A percentile compares a stretch with the other conserved stretches of the same genome.
Conservation (phyloP, 768 basidiomycete genomes). For the Hortiboletus flavorubellus region DNA sequence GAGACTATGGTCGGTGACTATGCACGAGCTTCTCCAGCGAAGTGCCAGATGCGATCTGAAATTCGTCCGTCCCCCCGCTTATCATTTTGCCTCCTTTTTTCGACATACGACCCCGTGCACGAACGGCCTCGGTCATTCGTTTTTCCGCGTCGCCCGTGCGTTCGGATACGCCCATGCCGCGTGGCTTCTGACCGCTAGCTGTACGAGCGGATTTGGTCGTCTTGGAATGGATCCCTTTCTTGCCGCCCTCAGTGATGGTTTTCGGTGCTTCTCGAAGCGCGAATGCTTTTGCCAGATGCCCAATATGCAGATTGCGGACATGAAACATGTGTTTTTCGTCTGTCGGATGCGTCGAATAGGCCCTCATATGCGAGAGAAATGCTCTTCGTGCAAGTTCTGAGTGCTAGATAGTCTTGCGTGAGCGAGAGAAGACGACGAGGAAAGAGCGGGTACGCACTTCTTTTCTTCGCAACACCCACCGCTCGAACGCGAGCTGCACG, state of each 20-base stretch:
- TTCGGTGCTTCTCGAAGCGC: constrained; percentile 83
- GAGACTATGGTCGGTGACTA: constrained; percentile 12
- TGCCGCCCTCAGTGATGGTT: constrained; percentile 28
- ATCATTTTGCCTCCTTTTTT: constrained; percentile 79
- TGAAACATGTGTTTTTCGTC: constrained; percentile 98
- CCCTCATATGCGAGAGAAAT: constrained; percentile 89
- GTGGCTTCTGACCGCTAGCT: constrained; percentile 20
- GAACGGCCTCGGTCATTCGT: constrained; percentile 84
- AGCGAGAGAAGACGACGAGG: neutral
- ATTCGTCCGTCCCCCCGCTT: constrained; percentile 65
- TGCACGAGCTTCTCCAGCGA: constrained; percentile 59
- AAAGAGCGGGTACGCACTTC: constrained; percentile 47
- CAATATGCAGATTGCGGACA: constrained; percentile 88
- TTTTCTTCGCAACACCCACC: constrained; percentile 79
- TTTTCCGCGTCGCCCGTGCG: constrained; percentile 58
- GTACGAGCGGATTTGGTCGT: constrained; percentile 2
- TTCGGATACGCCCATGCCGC: constrained; percentile 36
- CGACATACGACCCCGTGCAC: constrained; percentile 74
- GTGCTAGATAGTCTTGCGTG: constrained; percentile 50
- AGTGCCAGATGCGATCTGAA: constrained; percentile 68
- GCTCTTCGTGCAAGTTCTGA: constrained; percentile 75
- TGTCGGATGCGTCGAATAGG: constrained; percentile 95
- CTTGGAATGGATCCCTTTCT: constrained; percentile 11
- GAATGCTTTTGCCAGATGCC: constrained; percentile 91
- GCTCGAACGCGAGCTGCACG: constrained; percentile 91